A percentile compares a stretch with the other conserved stretches of the same genome.
phyloP scores from a whole-genome alignment of 2,329 filamentous ascomycete genomes.

The Botryotinia convoluta region DNA sequence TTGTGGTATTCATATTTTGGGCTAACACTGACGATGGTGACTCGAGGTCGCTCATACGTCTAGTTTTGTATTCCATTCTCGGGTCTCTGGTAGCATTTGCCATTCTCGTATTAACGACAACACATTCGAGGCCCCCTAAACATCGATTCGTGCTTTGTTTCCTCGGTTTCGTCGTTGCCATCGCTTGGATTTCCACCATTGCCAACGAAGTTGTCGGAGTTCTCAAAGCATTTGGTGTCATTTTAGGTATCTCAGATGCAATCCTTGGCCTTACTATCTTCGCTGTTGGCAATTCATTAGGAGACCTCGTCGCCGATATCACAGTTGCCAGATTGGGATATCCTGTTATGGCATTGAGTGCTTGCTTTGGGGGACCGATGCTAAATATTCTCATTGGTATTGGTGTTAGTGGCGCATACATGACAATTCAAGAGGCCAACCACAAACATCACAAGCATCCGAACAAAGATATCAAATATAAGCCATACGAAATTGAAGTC shows the following conservation, averaged over 20 bases:
- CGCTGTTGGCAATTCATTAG: conserved; percentile 91
- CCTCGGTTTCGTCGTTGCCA: conserved; percentile 84
- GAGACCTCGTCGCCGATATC: conserved; percentile 90
- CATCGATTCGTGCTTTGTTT: conserved; percentile 81
- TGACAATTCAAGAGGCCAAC: conserved; percentile 72
- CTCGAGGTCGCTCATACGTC: conserved; percentile 51
- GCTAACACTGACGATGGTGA: conserved; percentile 61
- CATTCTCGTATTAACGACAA: conserved; percentile 67
- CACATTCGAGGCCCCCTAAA: conserved; percentile 62
- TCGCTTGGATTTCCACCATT: conserved; percentile 95
- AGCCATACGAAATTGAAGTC: conserved; percentile 79
- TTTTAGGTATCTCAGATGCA: conserved; percentile 89
- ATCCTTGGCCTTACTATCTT: conserved; percentile 94
- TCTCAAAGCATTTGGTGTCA: conserved; percentile 87
- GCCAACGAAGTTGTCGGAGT: conserved; percentile 94
- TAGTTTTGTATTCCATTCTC: conserved; percentile 64
- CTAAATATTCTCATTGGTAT: conserved; percentile 95
- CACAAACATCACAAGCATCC: conserved; percentile 66
- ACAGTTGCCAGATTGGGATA: conserved; percentile 91
- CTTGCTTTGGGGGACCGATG: conserved; percentile 98
- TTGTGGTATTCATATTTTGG: conserved; percentile 75
- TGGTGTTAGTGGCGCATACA: conserved; percentile 85
- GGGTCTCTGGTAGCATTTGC: conserved; percentile 65
- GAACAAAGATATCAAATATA: conserved; percentile 60
- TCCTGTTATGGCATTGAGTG: conserved; percentile 91